Evolutionary conservation across 208 protist genomes (phyloP), one percentile per base, ranked within the genome.

Genomic region (Trypanosoma cruzi): DNA sequence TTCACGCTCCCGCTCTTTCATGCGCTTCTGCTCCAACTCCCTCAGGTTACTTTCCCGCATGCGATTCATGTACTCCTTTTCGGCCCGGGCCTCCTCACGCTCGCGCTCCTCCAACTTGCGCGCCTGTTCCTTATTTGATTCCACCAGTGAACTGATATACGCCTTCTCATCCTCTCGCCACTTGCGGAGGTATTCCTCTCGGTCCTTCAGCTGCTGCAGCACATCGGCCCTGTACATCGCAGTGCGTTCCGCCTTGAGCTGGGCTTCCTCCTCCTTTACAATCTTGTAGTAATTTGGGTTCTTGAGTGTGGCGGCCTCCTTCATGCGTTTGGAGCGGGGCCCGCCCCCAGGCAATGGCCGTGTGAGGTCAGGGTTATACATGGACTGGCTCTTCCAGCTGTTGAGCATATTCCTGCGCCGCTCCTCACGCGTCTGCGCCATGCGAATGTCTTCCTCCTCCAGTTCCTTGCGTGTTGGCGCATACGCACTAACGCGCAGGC

Each of bases 211-310:
- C 71, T 95, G 85, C 49, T 81, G 61, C 72, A 71, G 62, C 68
- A 89, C 87, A 48, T 93, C 86, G 13, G 64, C 74, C 59, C 86
- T 80, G 71, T 91, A 90, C 11, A 84, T 53, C 18, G 71, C 67
- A 60, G 80, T 61, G 78, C 92, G 90, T 72, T 82, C 86, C 5
- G 75, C 75, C 71, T 92, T 91, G 66, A 84, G 84, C 28, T 81
- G 68, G 4, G 75, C 72, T 57, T 84, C 85, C 57, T 83, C 74
- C 56, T 89, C 67, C 62, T 83, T 75, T 48, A 89, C 55, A 20
- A 81, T 68, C 36, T 84, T 66, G 59, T 84, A 86, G 8, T 75
- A 77, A 64, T 83, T 89, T 32, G 75, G 73, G 6, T 42, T 73
- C 31, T 76, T 72, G 48, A 82, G 42, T 1, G 50, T 44, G 29